Conservation (phyloP, 352 stramenopile species). For the Phytopythium helicoides region DNA sequence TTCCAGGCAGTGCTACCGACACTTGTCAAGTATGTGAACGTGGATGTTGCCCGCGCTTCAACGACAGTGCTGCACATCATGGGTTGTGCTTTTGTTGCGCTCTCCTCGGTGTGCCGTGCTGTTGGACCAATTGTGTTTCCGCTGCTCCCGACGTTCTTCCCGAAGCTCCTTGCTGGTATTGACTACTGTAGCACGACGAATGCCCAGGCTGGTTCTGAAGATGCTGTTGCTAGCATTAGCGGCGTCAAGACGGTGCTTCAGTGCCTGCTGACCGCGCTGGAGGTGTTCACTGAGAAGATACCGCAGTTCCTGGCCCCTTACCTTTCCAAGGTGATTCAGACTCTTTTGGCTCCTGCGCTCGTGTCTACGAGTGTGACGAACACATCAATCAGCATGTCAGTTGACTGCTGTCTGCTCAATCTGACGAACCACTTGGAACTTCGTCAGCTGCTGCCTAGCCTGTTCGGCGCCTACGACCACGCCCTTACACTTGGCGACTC, state of each 20-base stretch:
- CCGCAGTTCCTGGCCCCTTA: constrained; percentile 81
- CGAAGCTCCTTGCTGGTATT: constrained; percentile 62
- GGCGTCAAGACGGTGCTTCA: constrained; percentile 60
- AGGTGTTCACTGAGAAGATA: constrained; percentile 84
- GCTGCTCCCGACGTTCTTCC: constrained; percentile 83
- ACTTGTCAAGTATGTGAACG: constrained; percentile 70
- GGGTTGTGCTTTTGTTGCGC: constrained; percentile 76
- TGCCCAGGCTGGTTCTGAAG: constrained; percentile 1
- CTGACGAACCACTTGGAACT: constrained; percentile 71
- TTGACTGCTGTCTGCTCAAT: constrained; percentile 66
- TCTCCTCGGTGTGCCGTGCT: constrained; percentile 72
- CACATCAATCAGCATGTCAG: constrained; percentile 41
- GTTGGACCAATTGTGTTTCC: constrained; percentile 75
- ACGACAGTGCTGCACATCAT: constrained; percentile 71
- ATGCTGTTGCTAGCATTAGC: constrained; percentile 16
- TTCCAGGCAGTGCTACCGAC: constrained; percentile 75
- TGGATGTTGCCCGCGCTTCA: constrained; percentile 43
- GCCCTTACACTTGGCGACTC: constrained; percentile 46
- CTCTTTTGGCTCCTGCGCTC: constrained; percentile 53
- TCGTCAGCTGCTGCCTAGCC: constrained; percentile 65
- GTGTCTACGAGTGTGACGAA: constrained; percentile 26
- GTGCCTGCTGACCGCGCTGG: constrained; percentile 68
- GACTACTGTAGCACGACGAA: constrained; percentile 39
- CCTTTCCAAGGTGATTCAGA: constrained; percentile 56
- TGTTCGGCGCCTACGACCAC: constrained; percentile 71